These are phyloP conservation scores for Microglena sp. DNA, from an alignment of 139 green algal species.

Conservation along the genomic window DNA sequence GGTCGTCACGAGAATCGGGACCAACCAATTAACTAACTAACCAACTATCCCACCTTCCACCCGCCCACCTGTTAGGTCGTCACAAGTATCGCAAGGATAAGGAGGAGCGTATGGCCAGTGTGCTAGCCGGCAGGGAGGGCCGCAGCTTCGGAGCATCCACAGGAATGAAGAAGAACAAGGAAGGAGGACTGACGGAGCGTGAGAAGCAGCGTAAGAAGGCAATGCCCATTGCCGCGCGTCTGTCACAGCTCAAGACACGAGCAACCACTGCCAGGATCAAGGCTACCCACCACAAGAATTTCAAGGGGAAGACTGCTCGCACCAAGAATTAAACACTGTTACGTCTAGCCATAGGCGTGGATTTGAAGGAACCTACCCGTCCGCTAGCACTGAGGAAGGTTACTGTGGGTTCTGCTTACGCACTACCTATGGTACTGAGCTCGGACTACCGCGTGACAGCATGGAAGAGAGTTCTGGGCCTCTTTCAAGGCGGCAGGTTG, in stretches of 20 bases:
- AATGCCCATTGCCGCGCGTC: conserved; percentile 73
- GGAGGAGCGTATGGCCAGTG: conserved; percentile 62
- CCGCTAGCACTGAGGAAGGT: no score
- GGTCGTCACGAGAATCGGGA: conserved; percentile 22
- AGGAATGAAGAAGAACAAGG: conserved; percentile 76
- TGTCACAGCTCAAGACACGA: conserved; percentile 47
- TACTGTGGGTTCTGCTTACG: no score
- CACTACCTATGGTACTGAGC: no score
- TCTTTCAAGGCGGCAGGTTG: no score
- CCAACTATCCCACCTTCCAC: no score
- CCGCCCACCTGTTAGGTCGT: conserved; percentile 17
- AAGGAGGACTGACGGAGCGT: conserved; percentile 65
- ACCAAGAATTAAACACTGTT: no score
- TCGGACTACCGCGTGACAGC: no score
- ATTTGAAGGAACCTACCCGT: no score
- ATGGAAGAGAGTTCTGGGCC: no score
- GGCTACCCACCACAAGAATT: conserved; percentile 46
- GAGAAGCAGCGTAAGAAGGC: conserved; percentile 85
- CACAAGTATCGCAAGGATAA: conserved; percentile 55
- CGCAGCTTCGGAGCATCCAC: conserved; percentile 62
- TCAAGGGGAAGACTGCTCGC: conserved; percentile 69
- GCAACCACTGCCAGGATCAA: conserved; percentile 9
- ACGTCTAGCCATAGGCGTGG: no score
- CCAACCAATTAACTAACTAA: no score
- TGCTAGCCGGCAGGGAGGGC: conserved; percentile 74